Evolutionary conservation across 768 basidiomycete genomes (phyloP).

Genomic region (Trametes elegans): DNA sequence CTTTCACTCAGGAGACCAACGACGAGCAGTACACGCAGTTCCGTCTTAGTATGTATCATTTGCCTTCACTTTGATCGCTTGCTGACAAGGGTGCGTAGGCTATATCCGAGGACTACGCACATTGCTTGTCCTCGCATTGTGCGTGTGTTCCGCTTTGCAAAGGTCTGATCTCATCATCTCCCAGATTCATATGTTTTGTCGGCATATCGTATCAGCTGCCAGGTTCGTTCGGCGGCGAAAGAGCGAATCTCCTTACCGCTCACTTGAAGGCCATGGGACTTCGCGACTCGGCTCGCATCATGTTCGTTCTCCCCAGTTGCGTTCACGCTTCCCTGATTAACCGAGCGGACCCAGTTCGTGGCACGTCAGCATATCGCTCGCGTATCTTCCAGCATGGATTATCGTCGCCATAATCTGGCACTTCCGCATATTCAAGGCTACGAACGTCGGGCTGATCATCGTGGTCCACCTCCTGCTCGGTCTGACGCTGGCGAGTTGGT

Average conservation of each 20-base stretch:
- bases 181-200: constrained; percentile 65
- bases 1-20: constrained; percentile 67
- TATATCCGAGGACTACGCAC: constrained; percentile 61
- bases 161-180: background rate
- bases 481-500: constrained; percentile 65
- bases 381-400: constrained; percentile 78
- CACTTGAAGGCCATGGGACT: constrained; percentile 85
- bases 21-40: constrained; percentile 53
- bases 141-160: constrained; percentile 22
- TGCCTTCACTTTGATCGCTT: too few species aligned
- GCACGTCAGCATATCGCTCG: constrained; percentile 63
- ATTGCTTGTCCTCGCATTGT: constrained; percentile 68
- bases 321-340: background rate
- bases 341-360: constrained; percentile 41
- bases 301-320: constrained; percentile 35
- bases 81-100: constrained; percentile 34
- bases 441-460: constrained; percentile 58
- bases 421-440: constrained; percentile 59
- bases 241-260: constrained; percentile 59
- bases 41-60: constrained; percentile 49
- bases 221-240: constrained; percentile 64
- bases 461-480: constrained; percentile 66
- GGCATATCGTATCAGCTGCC: constrained; percentile 80
- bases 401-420: constrained; percentile 65
- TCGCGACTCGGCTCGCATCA: constrained; percentile 62